Conservation (phyloP, 345 rosid species). For the Leavenworthia alabamica region DNA sequence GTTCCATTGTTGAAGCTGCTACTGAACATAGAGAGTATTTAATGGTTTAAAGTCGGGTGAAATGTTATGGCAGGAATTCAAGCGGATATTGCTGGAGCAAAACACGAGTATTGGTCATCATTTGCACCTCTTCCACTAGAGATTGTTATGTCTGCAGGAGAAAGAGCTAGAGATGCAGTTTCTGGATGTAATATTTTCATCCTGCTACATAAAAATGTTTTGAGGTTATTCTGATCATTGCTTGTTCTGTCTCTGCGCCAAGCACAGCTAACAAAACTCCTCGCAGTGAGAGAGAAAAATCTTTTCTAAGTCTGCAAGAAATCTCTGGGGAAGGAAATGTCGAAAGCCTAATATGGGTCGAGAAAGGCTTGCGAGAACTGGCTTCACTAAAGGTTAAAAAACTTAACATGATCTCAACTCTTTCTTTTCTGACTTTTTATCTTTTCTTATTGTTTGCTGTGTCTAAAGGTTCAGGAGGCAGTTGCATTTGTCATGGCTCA, state of each 20-base stretch:
- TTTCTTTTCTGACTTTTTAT: background rate
- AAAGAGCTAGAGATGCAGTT: conserved; percentile 50
- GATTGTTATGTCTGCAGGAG: conserved; percentile 65
- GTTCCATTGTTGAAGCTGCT: background rate
- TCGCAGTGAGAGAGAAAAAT: conserved; percentile 41
- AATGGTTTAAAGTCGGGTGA: background rate
- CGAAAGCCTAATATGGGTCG: conserved; percentile 78
- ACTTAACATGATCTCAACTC: conserved; percentile 8
- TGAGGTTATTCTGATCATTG: background rate
- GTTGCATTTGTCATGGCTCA: conserved; percentile 75
- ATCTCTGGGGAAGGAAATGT: conserved; percentile 55
- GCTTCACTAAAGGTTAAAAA: conserved; percentile 63
- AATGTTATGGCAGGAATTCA: conserved; percentile 53
- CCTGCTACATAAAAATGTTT: background rate
- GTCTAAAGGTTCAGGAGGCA: conserved; percentile 49
- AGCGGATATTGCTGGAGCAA: conserved; percentile 67
- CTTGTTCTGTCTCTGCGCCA: conserved; percentile 15
- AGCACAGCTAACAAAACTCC: conserved; percentile 45
- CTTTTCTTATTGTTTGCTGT: background rate
- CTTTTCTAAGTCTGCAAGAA: conserved; percentile 35
- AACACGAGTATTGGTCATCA: conserved; percentile 75
- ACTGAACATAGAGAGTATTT: background rate
- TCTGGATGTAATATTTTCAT: conserved; percentile 32
- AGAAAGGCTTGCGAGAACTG: conserved; percentile 82
- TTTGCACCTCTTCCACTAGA: conserved; percentile 82